phyloP scores from a whole-genome alignment of 495 filamentous ascomycete genomes.

The Aspergillus ostianus region DNA sequence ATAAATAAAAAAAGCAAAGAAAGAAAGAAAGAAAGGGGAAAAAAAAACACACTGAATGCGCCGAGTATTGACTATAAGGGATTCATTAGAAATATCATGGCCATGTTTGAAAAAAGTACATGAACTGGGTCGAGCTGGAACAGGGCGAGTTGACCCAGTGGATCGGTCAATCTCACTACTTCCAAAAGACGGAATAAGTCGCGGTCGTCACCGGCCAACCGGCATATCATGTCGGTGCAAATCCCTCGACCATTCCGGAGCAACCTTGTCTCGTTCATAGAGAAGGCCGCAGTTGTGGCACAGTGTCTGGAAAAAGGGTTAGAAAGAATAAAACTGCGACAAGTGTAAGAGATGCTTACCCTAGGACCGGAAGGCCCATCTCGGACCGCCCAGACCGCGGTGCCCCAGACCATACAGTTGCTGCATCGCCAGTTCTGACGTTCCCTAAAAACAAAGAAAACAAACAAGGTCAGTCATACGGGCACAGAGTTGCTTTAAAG shows the following conservation, averaged over 20 bases:
- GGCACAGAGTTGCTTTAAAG: neutral
- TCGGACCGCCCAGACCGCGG: slow-evolving; percentile 88
- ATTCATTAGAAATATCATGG: slow-evolving; percentile 29
- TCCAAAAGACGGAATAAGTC: neutral
- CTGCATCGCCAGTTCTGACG: slow-evolving; percentile 81
- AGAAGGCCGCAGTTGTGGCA: slow-evolving; percentile 92
- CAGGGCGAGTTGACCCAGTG: neutral
- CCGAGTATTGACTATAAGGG: slow-evolving; percentile 19
- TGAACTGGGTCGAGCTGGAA: neutral
- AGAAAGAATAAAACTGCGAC: neutral
- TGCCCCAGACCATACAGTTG: slow-evolving; percentile 88
- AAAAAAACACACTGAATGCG: slow-evolving; percentile 11
- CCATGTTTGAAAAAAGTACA: slow-evolving; percentile 16
- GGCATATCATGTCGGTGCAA: slow-evolving; percentile 62
- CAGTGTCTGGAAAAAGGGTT: slow-evolving; percentile 60
- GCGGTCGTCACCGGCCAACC: slow-evolving; percentile 30
- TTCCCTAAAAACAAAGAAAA: slow-evolving; percentile 51
- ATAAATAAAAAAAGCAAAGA: slow-evolving; percentile 6
- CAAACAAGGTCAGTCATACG: slow-evolving; percentile 15
- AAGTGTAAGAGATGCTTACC: slow-evolving; percentile 53
- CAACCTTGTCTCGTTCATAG: slow-evolving; percentile 80
- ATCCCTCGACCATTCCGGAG: slow-evolving; percentile 80
- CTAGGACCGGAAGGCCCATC: slow-evolving; percentile 85
- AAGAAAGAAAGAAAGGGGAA: slow-evolving; percentile 4
- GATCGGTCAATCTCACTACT: neutral